Conservation (phyloP, 139 green algal genomes). For the Chlamydomonas sp. region DNA sequence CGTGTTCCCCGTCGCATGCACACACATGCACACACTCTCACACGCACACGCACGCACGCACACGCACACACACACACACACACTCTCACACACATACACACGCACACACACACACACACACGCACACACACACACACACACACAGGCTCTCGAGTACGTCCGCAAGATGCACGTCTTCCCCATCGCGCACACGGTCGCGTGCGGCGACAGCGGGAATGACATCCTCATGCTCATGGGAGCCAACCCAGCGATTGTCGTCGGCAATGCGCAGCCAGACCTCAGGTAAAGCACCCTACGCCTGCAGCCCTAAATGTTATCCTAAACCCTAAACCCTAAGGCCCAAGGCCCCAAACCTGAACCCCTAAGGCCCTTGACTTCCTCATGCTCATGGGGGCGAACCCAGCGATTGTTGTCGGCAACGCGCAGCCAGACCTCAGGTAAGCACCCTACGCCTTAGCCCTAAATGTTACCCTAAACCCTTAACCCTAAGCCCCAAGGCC, state of each 20-base stretch:
- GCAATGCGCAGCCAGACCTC: conserved; percentile 76
- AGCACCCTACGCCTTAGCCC: too few species aligned
- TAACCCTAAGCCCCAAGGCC: too few species aligned
- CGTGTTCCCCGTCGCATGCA: background rate
- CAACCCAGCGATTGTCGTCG: conserved; percentile 63
- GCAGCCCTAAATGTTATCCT: too few species aligned
- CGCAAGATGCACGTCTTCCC: conserved; percentile 56
- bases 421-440: conserved; percentile 70
- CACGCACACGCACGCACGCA: background rate
- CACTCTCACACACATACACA: conserved; percentile 59
- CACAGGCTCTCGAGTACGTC: conserved; percentile 75
- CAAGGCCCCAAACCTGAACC: too few species aligned
- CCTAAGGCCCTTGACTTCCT: too few species aligned
- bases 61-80: background rate
- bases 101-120: too few species aligned
- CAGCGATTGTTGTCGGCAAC: conserved; percentile 72
- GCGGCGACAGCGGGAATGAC: conserved; percentile 87
- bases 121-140: too few species aligned
- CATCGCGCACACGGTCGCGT: conserved; percentile 60
- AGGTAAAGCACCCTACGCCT: too few species aligned
- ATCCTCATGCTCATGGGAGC: conserved; percentile 81
- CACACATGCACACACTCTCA: background rate
- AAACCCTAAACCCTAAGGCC: too few species aligned
- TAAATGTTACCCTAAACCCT: too few species aligned
- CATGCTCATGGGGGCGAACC: conserved; percentile 73